phyloP scores from a whole-genome alignment of 257 asterid genomes.

The Petunia axillaris region DNA sequence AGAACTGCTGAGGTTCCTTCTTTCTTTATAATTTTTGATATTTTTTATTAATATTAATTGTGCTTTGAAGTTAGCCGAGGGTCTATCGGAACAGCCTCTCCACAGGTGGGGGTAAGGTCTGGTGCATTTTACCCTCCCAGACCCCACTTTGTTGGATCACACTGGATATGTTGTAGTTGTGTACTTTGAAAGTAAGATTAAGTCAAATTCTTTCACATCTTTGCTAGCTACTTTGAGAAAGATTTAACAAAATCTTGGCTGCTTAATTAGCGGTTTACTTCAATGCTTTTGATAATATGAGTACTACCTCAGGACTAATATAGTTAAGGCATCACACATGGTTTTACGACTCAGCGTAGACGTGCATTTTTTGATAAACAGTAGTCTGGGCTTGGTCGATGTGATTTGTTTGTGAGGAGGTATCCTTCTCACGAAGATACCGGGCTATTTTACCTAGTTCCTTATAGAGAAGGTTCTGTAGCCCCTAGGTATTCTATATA shows the following conservation, averaged over 20 bases:
- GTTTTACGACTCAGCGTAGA: neutral
- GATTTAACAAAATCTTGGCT: neutral
- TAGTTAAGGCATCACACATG: neutral
- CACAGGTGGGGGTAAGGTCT: too few relatives aligned
- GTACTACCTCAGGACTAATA: neutral
- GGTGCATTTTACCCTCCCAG: too few relatives aligned
- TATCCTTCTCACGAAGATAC: neutral
- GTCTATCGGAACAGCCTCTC: too few relatives aligned
- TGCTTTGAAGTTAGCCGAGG: neutral
- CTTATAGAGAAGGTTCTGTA: neutral
- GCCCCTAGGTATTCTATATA: neutral
- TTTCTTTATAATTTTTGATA: neutral
- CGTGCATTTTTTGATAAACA: neutral
- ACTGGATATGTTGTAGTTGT: too few relatives aligned
- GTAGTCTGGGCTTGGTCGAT: neutral
- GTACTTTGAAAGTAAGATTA: too few relatives aligned
- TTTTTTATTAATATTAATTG: neutral
- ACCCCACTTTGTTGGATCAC: too few relatives aligned
- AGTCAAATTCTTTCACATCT: too few relatives aligned
- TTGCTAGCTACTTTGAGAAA: neutral
- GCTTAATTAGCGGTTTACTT: neutral
- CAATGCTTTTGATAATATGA: neutral
- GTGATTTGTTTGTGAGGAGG: neutral
- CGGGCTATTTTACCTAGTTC: neutral
- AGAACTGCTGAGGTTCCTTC: constrained; percentile 77